phyloP scores from a whole-genome alignment of 2,329 filamentous ascomycete genomes.

The Chaetomiaceae sp. region DNA sequence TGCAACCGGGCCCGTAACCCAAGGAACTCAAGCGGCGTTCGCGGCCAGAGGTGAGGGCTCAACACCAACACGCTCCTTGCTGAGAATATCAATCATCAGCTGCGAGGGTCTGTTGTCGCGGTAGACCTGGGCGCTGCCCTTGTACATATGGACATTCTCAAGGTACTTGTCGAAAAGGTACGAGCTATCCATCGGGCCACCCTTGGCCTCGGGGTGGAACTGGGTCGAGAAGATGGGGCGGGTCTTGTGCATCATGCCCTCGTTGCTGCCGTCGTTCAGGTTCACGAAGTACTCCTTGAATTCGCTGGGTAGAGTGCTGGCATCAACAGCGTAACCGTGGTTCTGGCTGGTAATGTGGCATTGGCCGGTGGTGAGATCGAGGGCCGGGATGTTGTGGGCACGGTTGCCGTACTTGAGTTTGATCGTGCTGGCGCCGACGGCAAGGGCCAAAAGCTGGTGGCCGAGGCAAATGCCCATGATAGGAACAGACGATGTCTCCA shows the following conservation, averaged over 20 bases:
- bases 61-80: conserved; percentile 92
- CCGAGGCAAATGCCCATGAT: conserved; percentile 98
- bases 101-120: conserved; percentile 85
- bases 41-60: conserved; percentile 58
- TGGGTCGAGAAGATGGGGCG: conserved; percentile 97
- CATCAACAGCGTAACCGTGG: conserved; percentile 94
- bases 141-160: conserved; percentile 83
- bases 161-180: conserved; percentile 98
- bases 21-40: conserved; percentile 36
- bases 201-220: conserved; percentile 98
- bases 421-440: conserved; percentile 81
- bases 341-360: conserved; percentile 99
- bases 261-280: conserved; percentile 94
- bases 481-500: conserved; percentile 85
- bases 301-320: conserved; percentile 71
- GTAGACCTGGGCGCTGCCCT: conserved; percentile 72
- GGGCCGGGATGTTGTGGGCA: conserved; percentile 94
- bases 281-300: conserved; percentile 99
- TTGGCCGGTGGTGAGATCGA: conserved; percentile 90
- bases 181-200: conserved; percentile 89
- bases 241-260: conserved; percentile 94
- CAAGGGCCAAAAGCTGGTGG: conserved; percentile 90
- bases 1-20: background rate
- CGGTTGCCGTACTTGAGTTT: conserved; percentile 99
- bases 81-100: conserved; percentile 82